Evolutionary conservation across 306 rosid species (phyloP).

Genomic region (Cucurbita moschata): DNA sequence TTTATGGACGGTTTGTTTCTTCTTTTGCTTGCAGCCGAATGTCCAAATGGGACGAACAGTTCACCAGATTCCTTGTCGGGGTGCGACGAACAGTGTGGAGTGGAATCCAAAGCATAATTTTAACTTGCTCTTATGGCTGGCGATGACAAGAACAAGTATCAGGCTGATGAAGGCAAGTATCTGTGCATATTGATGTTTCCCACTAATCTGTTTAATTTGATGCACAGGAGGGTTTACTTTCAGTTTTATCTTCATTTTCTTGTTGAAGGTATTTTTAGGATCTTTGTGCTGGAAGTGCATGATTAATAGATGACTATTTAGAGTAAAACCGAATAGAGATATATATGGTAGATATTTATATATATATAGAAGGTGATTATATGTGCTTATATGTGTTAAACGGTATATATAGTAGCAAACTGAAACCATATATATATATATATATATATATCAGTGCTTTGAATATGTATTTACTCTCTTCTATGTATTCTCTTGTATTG

Average conservation of each 20-base stretch:
- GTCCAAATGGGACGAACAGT: conserved; percentile 66
- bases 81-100: conserved; percentile 97
- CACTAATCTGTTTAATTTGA: background rate
- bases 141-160: conserved; percentile 92
- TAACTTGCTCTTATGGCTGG: conserved; percentile 93
- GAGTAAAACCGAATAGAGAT: too few relatives aligned
- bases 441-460: too few relatives aligned
- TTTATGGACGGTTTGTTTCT: background rate
- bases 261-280: conserved; percentile 72
- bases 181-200: background rate
- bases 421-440: too few relatives aligned
- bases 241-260: conserved; percentile 3
- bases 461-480: too few relatives aligned
- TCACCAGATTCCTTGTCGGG: conserved; percentile 85
- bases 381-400: too few relatives aligned
- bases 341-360: too few relatives aligned
- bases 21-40: conserved; percentile 46
- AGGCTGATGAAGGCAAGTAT: conserved; percentile 72
- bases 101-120: conserved; percentile 85
- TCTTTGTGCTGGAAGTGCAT: conserved; percentile 79
- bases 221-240: background rate
- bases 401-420: too few relatives aligned
- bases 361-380: too few relatives aligned
- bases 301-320: background rate
- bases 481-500: too few relatives aligned